These are phyloP conservation scores for Alternaria tenuissima DNA, from an alignment of 2,329 filamentous ascomycete genomes.

Conservation along the genomic window DNA sequence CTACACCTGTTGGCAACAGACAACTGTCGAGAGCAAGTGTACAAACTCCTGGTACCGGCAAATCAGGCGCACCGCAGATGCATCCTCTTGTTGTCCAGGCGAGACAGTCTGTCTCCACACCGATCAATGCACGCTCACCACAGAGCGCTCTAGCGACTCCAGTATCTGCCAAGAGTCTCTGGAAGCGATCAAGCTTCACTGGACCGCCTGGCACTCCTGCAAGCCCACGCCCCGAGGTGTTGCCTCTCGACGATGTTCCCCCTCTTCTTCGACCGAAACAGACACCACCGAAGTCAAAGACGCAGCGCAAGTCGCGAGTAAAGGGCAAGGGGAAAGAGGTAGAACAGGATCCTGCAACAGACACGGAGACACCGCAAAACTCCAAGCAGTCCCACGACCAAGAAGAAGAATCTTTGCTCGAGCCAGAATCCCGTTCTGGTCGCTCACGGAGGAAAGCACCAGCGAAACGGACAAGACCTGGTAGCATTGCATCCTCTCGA, in stretches of 20 bases:
- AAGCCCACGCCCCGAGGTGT: conserved; percentile 34
- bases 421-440: conserved; percentile 41
- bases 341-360: conserved; percentile 23
- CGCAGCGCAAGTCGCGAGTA: conserved; percentile 34
- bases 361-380: conserved; percentile 25
- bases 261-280: conserved; percentile 26
- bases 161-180: conserved; percentile 41
- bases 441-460: conserved; percentile 43
- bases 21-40: conserved; percentile 20
- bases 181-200: conserved; percentile 36
- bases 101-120: conserved; percentile 39
- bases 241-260: conserved; percentile 41
- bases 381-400: conserved; percentile 24
- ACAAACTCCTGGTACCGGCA: conserved; percentile 27
- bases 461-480: conserved; percentile 41
- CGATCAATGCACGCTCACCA: conserved; percentile 34
- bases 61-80: conserved; percentile 28
- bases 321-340: conserved; percentile 40
- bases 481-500: conserved; percentile 58
- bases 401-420: conserved; percentile 33
- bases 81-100: conserved; percentile 37
- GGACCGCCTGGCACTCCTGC: conserved; percentile 25
- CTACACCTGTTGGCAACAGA: conserved; percentile 38
- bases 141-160: conserved; percentile 37
- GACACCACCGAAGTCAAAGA: conserved; percentile 32